phyloP scores from a whole-genome alignment of 768 basidiomycete species.

The Xerocomus spinulosus region DNA sequence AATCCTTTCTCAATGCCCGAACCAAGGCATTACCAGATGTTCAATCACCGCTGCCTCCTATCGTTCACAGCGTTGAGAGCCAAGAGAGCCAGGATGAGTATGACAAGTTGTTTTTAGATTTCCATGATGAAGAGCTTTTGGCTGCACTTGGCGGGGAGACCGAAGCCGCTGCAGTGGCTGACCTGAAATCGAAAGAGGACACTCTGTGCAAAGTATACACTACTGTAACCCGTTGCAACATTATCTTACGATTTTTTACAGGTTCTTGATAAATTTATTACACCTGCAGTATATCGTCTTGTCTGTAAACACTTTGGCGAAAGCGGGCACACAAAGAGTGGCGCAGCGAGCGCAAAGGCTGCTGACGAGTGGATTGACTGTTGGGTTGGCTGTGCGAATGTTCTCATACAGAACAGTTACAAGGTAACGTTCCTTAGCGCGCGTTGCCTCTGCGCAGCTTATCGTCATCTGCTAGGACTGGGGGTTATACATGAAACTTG shows the following conservation, averaged over 20 bases:
- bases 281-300: slow-evolving; percentile 51
- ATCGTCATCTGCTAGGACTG: slow-evolving; percentile 45
- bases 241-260: slow-evolving; percentile 17
- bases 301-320: slow-evolving; percentile 47
- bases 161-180: slow-evolving; percentile 18
- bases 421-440: slow-evolving; percentile 31
- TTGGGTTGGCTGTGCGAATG: slow-evolving; percentile 68
- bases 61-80: slow-evolving; percentile 33
- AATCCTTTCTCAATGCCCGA: slow-evolving; percentile 59
- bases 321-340: slow-evolving; percentile 15
- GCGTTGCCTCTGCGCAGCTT: not conserved
- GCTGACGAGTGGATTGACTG: slow-evolving; percentile 61
- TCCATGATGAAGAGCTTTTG: slow-evolving; percentile 55
- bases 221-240: not conserved
- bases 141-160: slow-evolving; percentile 46
- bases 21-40: slow-evolving; percentile 41
- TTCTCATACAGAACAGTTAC: slow-evolving; percentile 50
- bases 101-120: slow-evolving; percentile 52
- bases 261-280: slow-evolving; percentile 48
- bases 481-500: slow-evolving; percentile 51
- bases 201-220: slow-evolving; percentile 45
- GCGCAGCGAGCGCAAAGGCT: slow-evolving; percentile 28
- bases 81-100: slow-evolving; percentile 82
- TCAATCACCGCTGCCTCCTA: slow-evolving; percentile 30
- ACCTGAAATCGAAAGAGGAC: slow-evolving; percentile 42